These are phyloP conservation scores for Pseudoscleropodium purum DNA, from an alignment of 225 moss, liverwort and hornwort species.

Conservation along the genomic window DNA sequence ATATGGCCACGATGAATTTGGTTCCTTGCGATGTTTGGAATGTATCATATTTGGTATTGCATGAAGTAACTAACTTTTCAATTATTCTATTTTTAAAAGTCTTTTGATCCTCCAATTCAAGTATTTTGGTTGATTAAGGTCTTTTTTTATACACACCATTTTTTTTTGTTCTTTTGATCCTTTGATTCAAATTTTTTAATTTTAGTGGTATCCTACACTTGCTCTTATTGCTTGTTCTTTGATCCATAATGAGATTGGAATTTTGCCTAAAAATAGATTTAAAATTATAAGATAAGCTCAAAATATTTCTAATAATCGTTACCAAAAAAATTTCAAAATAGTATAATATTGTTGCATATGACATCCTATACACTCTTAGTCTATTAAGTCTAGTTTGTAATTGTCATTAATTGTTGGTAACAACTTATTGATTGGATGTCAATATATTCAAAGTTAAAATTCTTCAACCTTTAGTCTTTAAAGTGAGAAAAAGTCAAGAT, in stretches of 20 bases:
- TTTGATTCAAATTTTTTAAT: fast-evolving
- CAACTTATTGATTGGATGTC: neutral
- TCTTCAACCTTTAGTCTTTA: fast-evolving
- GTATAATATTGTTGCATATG: neutral
- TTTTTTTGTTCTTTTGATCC: neutral
- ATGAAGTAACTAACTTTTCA: neutral
- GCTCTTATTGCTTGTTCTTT: neutral
- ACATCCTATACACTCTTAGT: neutral
- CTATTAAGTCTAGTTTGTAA: neutral
- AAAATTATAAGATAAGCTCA: neutral
- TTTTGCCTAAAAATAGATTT: neutral
- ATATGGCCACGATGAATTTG: neutral
- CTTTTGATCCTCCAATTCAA: neutral
- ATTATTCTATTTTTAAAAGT: neutral
- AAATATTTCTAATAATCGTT: neutral
- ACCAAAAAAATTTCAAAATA: neutral
- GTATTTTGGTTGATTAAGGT: neutral
- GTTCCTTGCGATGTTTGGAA: neutral
- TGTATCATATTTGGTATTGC: neutral
- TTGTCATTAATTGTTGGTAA: neutral
- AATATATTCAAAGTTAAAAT: neutral
- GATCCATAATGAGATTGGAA: neutral
- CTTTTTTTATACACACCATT: neutral
- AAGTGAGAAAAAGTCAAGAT: neutral
- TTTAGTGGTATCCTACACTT: neutral